Evolutionary conservation across 768 basidiomycete genomes (phyloP), one percentile per base, ranked within the genome.

Genomic region (Psilocybe cyanescens): DNA sequence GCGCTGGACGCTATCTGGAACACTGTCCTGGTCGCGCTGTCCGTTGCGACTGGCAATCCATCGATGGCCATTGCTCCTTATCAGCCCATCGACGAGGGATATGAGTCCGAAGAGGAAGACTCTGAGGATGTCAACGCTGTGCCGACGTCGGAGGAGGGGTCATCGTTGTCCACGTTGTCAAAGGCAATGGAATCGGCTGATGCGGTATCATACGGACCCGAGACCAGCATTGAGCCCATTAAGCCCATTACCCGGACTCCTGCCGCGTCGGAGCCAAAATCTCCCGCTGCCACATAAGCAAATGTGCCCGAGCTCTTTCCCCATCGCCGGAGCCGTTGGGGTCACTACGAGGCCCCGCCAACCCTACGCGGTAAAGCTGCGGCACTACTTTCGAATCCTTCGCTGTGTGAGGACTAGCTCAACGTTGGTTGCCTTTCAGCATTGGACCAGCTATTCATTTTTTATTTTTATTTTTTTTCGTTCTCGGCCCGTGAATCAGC

Each of bases 1-100:
- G 79, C 80, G 17, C 80, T 94, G 61, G 88, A 91, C 61, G 71
- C 83, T 45, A 82, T 86, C 46, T 94, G 90, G 89, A 82, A 85
- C 67, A 78, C 88, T 41, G 72, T 91, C 12, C 74, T 90, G n/a
- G 81, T 79, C 7, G 88, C 88, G 29, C 76, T 88, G 71, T 80
- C 83, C 28, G 74, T 85, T 55, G 78, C 80, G 28, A 83, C 81
- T 12, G 81, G 82, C 4, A 71, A 72, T 17, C 71, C 70, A 4
- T 54, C 68, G 2, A 65, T 67, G 17, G 65, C 69, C 63, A 57
- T 65, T 12, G 35, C 60, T 31, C 28, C 49, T 19, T 19, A 35
- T 8, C 45, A 57, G 35, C 35, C 41, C 41, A n/a, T 44, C 8
- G 41, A 44, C 41, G 41, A 37, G 33, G 33, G 24, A n/a, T 39